A percentile compares a stretch with the other conserved stretches of the same genome.
Conservation (phyloP, 129 eudicot species). For the Scalesia atractyloides region DNA sequence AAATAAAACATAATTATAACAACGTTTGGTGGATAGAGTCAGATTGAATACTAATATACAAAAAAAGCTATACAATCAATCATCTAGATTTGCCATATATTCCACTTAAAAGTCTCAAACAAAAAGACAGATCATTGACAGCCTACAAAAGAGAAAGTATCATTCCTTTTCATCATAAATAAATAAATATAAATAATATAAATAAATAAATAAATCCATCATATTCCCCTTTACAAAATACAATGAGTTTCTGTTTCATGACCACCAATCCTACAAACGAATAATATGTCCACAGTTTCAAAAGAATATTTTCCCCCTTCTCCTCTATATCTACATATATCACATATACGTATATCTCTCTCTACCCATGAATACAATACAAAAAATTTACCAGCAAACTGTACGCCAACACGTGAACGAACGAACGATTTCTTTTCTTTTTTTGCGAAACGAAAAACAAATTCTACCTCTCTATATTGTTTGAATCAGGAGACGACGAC, state of each 20-base stretch:
- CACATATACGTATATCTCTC: constrained; percentile 20
- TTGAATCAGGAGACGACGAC: constrained; percentile 15
- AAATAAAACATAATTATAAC: not conserved
- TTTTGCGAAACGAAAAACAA: not conserved
- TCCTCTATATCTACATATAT: constrained; percentile 44
- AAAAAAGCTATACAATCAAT: constrained; percentile 19
- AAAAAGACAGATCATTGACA: constrained; percentile 39
- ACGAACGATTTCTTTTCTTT: not conserved
- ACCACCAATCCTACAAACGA: constrained; percentile 42
- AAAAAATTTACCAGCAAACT: constrained; percentile 25
- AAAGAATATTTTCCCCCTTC: constrained; percentile 33
- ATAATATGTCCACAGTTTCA: constrained; percentile 36
- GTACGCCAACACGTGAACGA: constrained; percentile 20
- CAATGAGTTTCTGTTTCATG: constrained; percentile 47
- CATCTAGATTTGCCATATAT: constrained; percentile 25
- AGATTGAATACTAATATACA: not conserved
- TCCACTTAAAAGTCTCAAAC: constrained; percentile 34
- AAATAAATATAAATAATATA: constrained; percentile 11
- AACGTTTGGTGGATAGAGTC: constrained; percentile 5
- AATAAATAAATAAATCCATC: constrained; percentile 23
- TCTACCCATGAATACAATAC: constrained; percentile 28
- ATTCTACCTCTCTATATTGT: constrained; percentile 15
- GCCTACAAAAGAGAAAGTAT: constrained; percentile 30
- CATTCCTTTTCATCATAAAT: constrained; percentile 25
- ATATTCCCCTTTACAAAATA: constrained; percentile 45